Percentiles rank a stretch among this genome's conserved stretches.
Conservation (phyloP, 2,329 filamentous ascomycete species). For the Fusarium mangiferae region DNA sequence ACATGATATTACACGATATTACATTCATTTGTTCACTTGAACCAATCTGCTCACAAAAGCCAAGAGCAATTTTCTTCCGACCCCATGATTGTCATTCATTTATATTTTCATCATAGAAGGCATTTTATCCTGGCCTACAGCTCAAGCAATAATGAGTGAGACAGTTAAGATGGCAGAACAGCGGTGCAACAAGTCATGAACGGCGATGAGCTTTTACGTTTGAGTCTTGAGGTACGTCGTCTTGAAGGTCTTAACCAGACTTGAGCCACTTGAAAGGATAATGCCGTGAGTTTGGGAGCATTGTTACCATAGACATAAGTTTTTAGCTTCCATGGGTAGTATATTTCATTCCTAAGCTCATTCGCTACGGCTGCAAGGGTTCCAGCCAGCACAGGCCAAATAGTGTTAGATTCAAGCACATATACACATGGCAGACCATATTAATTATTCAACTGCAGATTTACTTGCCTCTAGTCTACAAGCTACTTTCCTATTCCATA, state of each 20-base stretch:
- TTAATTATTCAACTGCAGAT: conserved; percentile 5
- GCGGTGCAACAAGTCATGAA: too few species aligned
- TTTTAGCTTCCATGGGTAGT: not conserved
- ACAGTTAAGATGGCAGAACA: not conserved
- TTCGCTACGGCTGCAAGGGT: not conserved
- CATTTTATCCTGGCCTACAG: not conserved
- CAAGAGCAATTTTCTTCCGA: too few species aligned
- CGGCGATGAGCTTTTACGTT: too few species aligned
- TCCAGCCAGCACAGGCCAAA: not conserved
- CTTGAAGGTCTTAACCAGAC: not conserved
- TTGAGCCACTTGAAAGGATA: not conserved
- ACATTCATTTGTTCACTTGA: not conserved
- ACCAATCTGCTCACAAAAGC: not conserved
- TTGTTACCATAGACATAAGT: not conserved
- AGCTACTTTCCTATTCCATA: not conserved
- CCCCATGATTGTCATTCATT: not conserved
- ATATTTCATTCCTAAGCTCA: not conserved
- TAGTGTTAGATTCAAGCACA: not conserved
- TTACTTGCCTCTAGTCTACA: conserved; percentile 20
- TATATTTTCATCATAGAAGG: not conserved
- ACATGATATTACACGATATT: not conserved
- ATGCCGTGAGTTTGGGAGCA: not conserved
- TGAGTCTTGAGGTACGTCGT: not conserved
- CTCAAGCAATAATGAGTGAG: not conserved
- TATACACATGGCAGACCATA: not conserved